Base-by-base conservation (phyloP, 2,329 filamentous ascomycete species). In the Exophiala alcalophila region DNA sequence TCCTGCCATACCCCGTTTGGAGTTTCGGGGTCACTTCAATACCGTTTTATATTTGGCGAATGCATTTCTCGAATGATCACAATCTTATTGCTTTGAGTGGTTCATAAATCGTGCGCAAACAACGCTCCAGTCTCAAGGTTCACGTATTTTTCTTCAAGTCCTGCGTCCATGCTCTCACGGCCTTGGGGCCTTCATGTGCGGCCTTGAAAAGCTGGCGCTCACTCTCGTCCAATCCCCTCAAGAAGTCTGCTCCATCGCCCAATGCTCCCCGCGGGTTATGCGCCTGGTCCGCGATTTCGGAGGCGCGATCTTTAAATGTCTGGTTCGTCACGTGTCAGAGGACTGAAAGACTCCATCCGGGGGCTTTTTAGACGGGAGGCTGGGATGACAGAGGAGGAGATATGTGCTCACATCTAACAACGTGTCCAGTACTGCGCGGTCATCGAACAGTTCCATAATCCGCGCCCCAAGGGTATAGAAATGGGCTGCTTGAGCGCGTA, bases 371-470 rank as follows among this genome's bases (percentile, higher is more conserved):
- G n/a, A n/a, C n/a, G n/a, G n/a, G n/a, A n/a, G n/a, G n/a, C n/a
- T 21, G 18, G 8, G 19, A 21, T 8, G 14, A 11, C 2, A 12
- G 14, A 3, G 12, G n/a, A 25, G 9, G 5, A 12, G 4, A 2
- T 9, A 24, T 5, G 33, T 1, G 50, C 60, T 44, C 56, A 71
- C 68, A 56, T 69, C 74, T 42, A 78, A 74, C 55, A 91, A 63
- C 14, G 92, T 80, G 52, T 86, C 80, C 12, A 78, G 74, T 62
- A 86, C 77, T 42, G 88, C 86, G 42, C 96, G 81, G 63, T 95
- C 90, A 44, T 96, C 90, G 50, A 95, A 94, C 0, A 98, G 67
- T 46, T 96, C 90, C 49, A 97, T 72, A 65, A 96, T 89, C 37
- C 87, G 78, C 30, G 86, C 83, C 3, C 86, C 88, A 3, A 97